phyloP scores from a whole-genome alignment of 2,329 filamentous ascomycete genomes.

The Verticillium klebahnii region DNA sequence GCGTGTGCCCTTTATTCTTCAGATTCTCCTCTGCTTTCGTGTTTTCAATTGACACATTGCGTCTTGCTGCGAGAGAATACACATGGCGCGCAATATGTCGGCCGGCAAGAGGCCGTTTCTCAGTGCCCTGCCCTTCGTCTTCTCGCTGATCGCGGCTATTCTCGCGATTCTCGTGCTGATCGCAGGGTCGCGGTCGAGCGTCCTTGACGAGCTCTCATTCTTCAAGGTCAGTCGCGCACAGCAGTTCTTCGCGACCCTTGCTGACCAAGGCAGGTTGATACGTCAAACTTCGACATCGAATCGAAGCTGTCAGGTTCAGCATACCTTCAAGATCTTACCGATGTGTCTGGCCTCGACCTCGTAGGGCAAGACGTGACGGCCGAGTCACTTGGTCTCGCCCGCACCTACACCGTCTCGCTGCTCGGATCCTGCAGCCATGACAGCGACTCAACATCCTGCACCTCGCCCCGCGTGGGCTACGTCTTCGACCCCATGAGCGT shows the following conservation, averaged over 20 bases:
- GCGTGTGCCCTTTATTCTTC: background rate
- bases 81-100: slow-evolving; percentile 8
- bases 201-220: slow-evolving; percentile 21
- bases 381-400: slow-evolving; percentile 20
- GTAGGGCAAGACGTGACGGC: slow-evolving; percentile 22
- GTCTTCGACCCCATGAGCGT: slow-evolving; percentile 24
- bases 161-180: slow-evolving; percentile 22
- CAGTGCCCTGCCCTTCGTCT: slow-evolving; percentile 13
- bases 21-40: background rate
- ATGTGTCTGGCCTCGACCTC: slow-evolving; percentile 23
- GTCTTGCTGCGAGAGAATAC: background rate
- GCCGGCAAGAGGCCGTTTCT: slow-evolving; percentile 4
- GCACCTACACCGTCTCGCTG: slow-evolving; percentile 24
- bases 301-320: slow-evolving; percentile 23
- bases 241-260: background rate
- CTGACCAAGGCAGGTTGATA: slow-evolving; percentile 21
- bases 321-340: slow-evolving; percentile 25
- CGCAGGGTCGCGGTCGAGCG: slow-evolving; percentile 19
- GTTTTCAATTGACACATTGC: background rate
- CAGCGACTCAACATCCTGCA: slow-evolving; percentile 18
- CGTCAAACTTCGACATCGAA: slow-evolving; percentile 19
- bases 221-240: slow-evolving; percentile 22
- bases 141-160: slow-evolving; percentile 18
- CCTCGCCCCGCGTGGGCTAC: slow-evolving; percentile 20
- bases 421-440: slow-evolving; percentile 25